Conservation (phyloP, 164 flowering plant species). For the Vitis rupestris region DNA sequence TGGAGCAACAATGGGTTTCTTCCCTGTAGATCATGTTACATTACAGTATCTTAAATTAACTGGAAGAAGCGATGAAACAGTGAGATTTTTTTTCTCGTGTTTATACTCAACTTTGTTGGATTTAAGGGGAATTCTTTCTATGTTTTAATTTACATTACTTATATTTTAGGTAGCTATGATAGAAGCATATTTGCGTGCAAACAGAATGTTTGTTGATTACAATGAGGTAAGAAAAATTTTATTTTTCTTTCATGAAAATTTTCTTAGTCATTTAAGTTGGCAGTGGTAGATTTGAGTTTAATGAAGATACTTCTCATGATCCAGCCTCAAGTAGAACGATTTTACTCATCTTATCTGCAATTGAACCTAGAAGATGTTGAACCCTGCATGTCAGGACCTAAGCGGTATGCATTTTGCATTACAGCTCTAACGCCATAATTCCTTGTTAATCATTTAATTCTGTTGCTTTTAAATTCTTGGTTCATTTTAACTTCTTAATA, state of each 20-base stretch:
- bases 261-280: neutral
- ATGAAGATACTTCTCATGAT: neutral
- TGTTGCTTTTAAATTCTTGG: neutral
- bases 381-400: conserved; percentile 93
- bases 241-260: neutral
- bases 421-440: neutral
- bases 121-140: too few relatives aligned
- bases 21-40: conserved; percentile 94
- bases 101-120: too few relatives aligned
- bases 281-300: too few relatives aligned
- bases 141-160: too few relatives aligned
- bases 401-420: conserved; percentile 45
- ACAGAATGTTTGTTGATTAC: conserved; percentile 87
- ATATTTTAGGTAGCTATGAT: conserved; percentile 68
- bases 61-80: conserved; percentile 93
- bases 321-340: conserved; percentile 82
- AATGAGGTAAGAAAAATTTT: conserved; percentile 45
- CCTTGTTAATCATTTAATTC: neutral
- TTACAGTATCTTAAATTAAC: conserved; percentile 85
- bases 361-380: conserved; percentile 75
- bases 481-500: conserved; percentile 19
- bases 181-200: conserved; percentile 80
- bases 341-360: conserved; percentile 75
- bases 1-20: conserved; percentile 99
- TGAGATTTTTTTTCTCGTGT: conserved; percentile 23